Evolutionary conservation across 331 rosid genomes (phyloP).

Genomic region (Pyrus hybrid): DNA sequence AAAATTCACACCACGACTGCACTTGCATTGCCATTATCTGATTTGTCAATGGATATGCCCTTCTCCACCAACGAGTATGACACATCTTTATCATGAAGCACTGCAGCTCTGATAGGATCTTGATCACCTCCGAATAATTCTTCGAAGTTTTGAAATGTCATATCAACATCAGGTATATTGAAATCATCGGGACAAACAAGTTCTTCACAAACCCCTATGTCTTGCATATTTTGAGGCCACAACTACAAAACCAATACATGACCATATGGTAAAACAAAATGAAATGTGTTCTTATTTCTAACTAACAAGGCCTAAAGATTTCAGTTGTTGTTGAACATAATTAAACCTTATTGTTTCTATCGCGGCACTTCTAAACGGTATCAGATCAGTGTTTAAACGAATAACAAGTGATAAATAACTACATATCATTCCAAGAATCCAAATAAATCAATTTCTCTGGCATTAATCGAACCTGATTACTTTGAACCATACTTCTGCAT

Average conservation of each 20-base stretch:
- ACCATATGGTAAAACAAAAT: not conserved
- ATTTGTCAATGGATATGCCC: slow-evolving; percentile 47
- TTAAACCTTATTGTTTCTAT: not conserved
- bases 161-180: slow-evolving; percentile 81
- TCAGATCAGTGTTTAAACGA: not conserved
- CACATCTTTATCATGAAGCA: slow-evolving; percentile 38
- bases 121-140: slow-evolving; percentile 75
- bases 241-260: slow-evolving; percentile 40
- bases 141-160: slow-evolving; percentile 68
- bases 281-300: too few relatives aligned
- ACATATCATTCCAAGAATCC: too few relatives aligned
- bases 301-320: too few relatives aligned
- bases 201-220: slow-evolving; percentile 87
- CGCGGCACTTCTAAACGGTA: not conserved
- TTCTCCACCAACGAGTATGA: slow-evolving; percentile 47
- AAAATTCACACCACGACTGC: slow-evolving; percentile 41
- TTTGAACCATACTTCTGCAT: slow-evolving; percentile 42
- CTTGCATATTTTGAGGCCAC: slow-evolving; percentile 91
- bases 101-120: slow-evolving; percentile 36
- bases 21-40: slow-evolving; percentile 33
- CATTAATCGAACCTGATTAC: slow-evolving; percentile 57
- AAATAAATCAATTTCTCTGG: not conserved
- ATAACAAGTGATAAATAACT: not conserved
- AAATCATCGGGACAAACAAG: slow-evolving; percentile 50
- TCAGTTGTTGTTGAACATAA: not conserved